Evolutionary conservation across 192 early-diverging fungal genomes (phyloP).

Genomic region (Paraglomus brasilianum): DNA sequence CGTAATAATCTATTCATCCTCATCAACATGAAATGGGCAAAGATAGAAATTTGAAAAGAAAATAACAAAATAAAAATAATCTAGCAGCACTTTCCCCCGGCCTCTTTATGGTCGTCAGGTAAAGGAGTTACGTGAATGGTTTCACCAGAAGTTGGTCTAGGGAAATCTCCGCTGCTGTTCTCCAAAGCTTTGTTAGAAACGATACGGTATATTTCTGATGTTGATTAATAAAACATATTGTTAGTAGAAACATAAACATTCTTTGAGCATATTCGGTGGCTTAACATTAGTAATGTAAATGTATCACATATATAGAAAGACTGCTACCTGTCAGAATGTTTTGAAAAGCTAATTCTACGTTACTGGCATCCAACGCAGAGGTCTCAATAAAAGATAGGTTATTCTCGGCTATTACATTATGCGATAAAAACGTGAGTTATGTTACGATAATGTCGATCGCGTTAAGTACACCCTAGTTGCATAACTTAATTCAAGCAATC

Average conservation of each 20-base stretch:
- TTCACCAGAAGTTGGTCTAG: slow-evolving; percentile 66
- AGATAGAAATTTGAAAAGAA: no score
- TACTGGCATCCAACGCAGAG: slow-evolving; percentile 94
- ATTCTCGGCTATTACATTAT: slow-evolving; percentile 68
- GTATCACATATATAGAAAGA: not conserved
- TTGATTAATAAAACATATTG: not conserved
- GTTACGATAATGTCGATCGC: no score
- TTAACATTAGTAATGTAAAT: no score
- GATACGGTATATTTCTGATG: slow-evolving; percentile 88
- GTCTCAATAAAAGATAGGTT: slow-evolving; percentile 97
- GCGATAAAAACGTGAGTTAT: not conserved
- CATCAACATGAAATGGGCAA: no score
- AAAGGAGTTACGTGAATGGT: slow-evolving; percentile 67
- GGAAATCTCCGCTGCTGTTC: slow-evolving; percentile 61
- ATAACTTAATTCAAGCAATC: no score
- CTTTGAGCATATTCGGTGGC: no score
- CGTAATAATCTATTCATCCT: no score
- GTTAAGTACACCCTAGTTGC: no score
- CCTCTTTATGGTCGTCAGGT: slow-evolving; percentile 58
- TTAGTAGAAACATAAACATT: not conserved
- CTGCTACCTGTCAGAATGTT: slow-evolving; percentile 86
- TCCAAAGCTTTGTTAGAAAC: slow-evolving; percentile 96
- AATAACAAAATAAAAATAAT: no score
- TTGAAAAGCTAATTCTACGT: slow-evolving; percentile 95
- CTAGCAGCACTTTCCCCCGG: slow-evolving; percentile 69